These are phyloP conservation scores for Sclerotinia spermophila DNA, from an alignment of 2,329 filamentous ascomycete species.

Conservation along the genomic window DNA sequence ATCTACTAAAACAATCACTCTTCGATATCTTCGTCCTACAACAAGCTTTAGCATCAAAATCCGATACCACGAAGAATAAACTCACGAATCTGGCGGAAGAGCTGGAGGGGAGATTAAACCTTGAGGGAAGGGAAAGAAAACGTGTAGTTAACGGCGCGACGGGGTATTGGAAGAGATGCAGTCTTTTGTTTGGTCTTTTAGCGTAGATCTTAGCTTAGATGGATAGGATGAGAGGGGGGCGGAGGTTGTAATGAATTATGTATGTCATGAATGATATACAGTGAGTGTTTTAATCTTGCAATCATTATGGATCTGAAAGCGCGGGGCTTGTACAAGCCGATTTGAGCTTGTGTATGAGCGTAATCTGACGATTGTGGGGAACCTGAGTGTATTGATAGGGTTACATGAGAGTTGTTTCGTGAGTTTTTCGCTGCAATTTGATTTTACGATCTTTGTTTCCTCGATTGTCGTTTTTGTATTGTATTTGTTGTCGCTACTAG, in stretches of 20 bases:
- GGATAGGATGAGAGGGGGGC: background rate
- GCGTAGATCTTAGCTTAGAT: conserved; percentile 33
- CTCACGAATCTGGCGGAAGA: conserved; percentile 46
- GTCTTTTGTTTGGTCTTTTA: conserved; percentile 76
- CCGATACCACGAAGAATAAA: conserved; percentile 38
- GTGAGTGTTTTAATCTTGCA: background rate
- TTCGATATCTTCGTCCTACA: conserved; percentile 56
- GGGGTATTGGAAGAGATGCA: conserved; percentile 82
- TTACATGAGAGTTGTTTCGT: no score
- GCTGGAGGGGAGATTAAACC: conserved; percentile 45
- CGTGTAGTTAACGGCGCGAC: conserved; percentile 58
- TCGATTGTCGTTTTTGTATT: background rate
- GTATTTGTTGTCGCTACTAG: background rate
- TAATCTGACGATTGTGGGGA: background rate
- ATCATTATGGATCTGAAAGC: background rate
- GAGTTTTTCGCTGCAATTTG: background rate
- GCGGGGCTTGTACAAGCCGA: background rate
- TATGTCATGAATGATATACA: background rate
- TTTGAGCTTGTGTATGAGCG: background rate
- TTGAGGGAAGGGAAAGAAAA: conserved; percentile 48
- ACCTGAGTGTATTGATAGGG: no score
- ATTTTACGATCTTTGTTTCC: background rate
- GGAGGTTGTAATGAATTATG: background rate
- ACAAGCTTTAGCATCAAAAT: conserved; percentile 47
- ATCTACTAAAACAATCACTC: conserved; percentile 56